A percentile compares a stretch with the other conserved stretches of the same genome.
Conservation (phyloP, 1,284 basidiomycete species). For the Moesziomyces globuligerus region DNA sequence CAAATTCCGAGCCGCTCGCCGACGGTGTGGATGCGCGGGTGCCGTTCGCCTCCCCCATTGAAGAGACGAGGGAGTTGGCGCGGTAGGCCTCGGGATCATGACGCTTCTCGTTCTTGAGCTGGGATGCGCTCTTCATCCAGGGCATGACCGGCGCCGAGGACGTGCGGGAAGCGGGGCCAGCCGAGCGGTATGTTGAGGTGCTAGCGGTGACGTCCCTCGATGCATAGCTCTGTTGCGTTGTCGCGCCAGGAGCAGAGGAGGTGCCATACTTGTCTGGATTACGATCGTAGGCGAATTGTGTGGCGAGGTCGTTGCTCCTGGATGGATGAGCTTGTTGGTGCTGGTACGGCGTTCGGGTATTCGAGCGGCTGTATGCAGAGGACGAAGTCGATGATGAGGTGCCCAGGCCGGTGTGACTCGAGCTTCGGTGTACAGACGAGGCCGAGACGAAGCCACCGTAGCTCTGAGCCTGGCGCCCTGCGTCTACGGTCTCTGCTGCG, state of each 20-base stretch:
- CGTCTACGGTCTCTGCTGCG: no score
- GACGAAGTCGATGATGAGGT: slow-evolving; percentile 1
- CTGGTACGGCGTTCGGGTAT: slow-evolving; percentile 2
- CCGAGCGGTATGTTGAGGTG: background rate
- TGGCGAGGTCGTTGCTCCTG: slow-evolving; percentile 18
- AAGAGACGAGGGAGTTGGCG: slow-evolving; percentile 24
- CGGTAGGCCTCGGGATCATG: slow-evolving; percentile 30
- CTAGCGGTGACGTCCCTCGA: slow-evolving; percentile 1
- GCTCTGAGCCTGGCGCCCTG: no score
- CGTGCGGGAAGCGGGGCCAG: slow-evolving; percentile 10
- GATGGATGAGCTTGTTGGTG: slow-evolving; percentile 12
- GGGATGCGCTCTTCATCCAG: slow-evolving; percentile 42
- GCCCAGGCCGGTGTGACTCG: slow-evolving; percentile 6
- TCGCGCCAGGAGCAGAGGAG: background rate
- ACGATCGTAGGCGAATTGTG: slow-evolving; percentile 28
- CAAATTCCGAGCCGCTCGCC: background rate
- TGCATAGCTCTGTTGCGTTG: slow-evolving; percentile 1
- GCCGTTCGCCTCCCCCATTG: slow-evolving; percentile 1
- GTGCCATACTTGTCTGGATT: slow-evolving; percentile 4
- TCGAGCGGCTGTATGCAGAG: background rate
- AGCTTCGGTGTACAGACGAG: slow-evolving; percentile 8
- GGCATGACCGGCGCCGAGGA: slow-evolving; percentile 26
- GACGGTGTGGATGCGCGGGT: slow-evolving; percentile 13
- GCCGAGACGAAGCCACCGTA: slow-evolving; percentile 18
- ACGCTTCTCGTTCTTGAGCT: slow-evolving; percentile 29